A percentile compares a stretch with the other conserved stretches of the same genome.
Evolutionary conservation across 2,329 filamentous ascomycete genomes (phyloP).

Genomic region (Exophiala spinifera): DNA sequence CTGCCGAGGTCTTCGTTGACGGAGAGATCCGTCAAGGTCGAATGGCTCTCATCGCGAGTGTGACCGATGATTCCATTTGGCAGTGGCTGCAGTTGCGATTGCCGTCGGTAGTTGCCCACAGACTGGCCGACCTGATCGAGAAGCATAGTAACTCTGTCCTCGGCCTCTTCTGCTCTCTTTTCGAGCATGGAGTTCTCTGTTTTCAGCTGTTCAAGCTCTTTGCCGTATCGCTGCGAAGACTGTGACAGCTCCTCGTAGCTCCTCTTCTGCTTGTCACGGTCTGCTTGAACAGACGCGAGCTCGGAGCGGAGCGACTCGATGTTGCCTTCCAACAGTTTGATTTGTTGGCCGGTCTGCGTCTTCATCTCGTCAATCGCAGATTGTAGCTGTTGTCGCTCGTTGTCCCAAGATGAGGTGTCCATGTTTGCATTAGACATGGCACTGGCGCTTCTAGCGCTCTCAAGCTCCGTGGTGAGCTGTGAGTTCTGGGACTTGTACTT

Average conservation of each 20-base stretch:
- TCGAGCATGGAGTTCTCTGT: conserved; percentile 79
- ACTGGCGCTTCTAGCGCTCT: conserved; percentile 58
- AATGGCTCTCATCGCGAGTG: conserved; percentile 32
- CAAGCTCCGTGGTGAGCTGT: conserved; percentile 78
- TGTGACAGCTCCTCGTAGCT: conserved; percentile 59
- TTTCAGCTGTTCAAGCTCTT: conserved; percentile 76
- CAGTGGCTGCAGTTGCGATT: conserved; percentile 49
- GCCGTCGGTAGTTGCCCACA: conserved; percentile 90
- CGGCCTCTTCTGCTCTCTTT: conserved; percentile 79
- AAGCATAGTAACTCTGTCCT: conserved; percentile 87
- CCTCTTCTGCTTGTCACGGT: conserved; percentile 65
- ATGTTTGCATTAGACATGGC: conserved; percentile 36
- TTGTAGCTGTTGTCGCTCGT: conserved; percentile 66
- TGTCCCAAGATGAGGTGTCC: conserved; percentile 65
- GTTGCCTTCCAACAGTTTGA: conserved; percentile 67
- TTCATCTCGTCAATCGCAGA: conserved; percentile 68
- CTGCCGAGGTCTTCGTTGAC: conserved; percentile 42
- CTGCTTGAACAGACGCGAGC: conserved; percentile 60
- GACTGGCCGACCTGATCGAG: conserved; percentile 92
- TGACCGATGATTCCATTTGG: conserved; percentile 21
- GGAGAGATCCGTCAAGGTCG: conserved; percentile 38
- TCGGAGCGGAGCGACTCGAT: conserved; percentile 67
- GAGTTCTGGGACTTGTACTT: conserved; percentile 86
- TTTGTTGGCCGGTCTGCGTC: conserved; percentile 63
- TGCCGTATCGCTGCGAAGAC: conserved; percentile 54